Evolutionary conservation across 2,329 filamentous ascomycete genomes (phyloP).

Genomic region (Hypocreales sp.): DNA sequence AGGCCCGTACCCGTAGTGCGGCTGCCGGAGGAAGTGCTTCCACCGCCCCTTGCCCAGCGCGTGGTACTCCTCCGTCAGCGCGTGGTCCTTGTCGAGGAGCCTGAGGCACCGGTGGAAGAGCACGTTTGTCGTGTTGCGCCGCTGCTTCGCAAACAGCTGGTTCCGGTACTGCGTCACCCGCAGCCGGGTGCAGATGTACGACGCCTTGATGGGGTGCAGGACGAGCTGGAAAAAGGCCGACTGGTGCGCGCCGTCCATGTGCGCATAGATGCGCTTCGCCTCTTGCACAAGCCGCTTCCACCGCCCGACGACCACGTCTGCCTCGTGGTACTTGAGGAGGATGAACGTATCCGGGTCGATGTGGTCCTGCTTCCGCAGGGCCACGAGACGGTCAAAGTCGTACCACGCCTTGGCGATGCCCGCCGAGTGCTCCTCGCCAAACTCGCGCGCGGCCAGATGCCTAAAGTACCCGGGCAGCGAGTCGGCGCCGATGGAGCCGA

Average conservation of each 20-base stretch:
- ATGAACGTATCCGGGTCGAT: slow-evolving; percentile 40
- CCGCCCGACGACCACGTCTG: slow-evolving; percentile 33
- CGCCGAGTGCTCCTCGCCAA: slow-evolving; percentile 26
- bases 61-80: slow-evolving; percentile 35
- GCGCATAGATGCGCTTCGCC: slow-evolving; percentile 28
- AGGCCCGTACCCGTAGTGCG: slow-evolving; percentile 27
- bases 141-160: slow-evolving; percentile 36
- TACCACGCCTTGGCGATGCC: slow-evolving; percentile 33
- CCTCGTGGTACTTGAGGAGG: slow-evolving; percentile 43
- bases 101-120: slow-evolving; percentile 28
- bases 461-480: slow-evolving; percentile 26
- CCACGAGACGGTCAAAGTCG: slow-evolving; percentile 31
- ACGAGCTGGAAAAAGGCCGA: slow-evolving; percentile 45
- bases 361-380: slow-evolving; percentile 43
- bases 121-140: slow-evolving; percentile 38
- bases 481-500: slow-evolving; percentile 24
- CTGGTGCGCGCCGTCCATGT: slow-evolving; percentile 24
- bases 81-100: slow-evolving; percentile 35
- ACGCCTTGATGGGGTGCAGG: slow-evolving; percentile 43
- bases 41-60: slow-evolving; percentile 35
- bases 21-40: slow-evolving; percentile 37
- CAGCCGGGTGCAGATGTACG: slow-evolving; percentile 34
- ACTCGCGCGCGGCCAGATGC: slow-evolving; percentile 32
- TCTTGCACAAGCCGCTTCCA: slow-evolving; percentile 33
- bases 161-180: slow-evolving; percentile 31